phyloP scores from a whole-genome alignment of 2,329 filamentous ascomycete genomes.

The Fusarium mangiferae region DNA sequence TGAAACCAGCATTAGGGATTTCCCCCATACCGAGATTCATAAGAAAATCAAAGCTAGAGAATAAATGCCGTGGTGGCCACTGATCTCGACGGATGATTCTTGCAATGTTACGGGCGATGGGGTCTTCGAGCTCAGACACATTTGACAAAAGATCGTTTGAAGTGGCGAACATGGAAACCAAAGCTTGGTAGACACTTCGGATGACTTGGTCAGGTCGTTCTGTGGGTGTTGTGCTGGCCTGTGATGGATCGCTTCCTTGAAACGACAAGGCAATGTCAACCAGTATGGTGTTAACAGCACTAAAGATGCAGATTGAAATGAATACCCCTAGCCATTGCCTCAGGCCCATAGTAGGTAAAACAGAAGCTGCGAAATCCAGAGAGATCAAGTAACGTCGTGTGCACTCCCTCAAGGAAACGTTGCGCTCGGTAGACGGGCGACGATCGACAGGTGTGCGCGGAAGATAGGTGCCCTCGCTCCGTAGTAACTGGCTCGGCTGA shows the following conservation, averaged over 20 bases:
- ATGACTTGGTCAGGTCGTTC: constrained; percentile 47
- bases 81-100: constrained; percentile 58
- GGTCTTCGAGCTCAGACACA: constrained; percentile 57
- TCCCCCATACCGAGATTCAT: constrained; percentile 59
- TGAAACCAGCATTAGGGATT: constrained; percentile 47
- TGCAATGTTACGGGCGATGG: constrained; percentile 55
- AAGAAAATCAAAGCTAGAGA: constrained; percentile 62
- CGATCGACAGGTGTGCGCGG: constrained; percentile 52
- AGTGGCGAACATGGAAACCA: constrained; percentile 61
- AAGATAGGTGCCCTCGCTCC: constrained; percentile 27
- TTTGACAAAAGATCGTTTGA: constrained; percentile 56
- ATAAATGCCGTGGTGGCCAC: constrained; percentile 59
- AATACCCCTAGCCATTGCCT: constrained; percentile 64
- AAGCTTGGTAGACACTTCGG: constrained; percentile 61
- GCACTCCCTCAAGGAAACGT: constrained; percentile 60
- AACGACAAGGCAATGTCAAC: constrained; percentile 53
- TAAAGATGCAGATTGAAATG: constrained; percentile 68
- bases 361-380: constrained; percentile 59
- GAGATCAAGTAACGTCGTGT: constrained; percentile 63
- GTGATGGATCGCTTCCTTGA: constrained; percentile 18
- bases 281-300: constrained; percentile 63
- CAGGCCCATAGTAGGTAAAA: constrained; percentile 51
- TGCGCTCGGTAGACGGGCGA: constrained; percentile 58
- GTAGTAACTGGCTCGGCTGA: constrained; percentile 58
- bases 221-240: constrained; percentile 7